Conservation (phyloP, 305 asterid species). For the Striga hermonthica region DNA sequence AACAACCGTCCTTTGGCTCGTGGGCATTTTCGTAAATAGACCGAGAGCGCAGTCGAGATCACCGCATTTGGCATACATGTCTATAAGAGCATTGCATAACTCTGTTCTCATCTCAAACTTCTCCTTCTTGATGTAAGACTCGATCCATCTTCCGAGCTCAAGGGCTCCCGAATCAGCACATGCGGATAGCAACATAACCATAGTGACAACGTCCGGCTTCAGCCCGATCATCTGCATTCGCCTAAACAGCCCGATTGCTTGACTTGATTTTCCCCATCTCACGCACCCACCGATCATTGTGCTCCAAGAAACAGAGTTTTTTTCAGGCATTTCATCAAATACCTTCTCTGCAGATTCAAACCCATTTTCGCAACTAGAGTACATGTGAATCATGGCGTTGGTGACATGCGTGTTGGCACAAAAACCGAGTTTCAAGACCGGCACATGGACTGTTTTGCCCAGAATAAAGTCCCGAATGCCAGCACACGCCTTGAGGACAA, state of each 20-base stretch:
- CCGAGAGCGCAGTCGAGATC: conserved; percentile 61
- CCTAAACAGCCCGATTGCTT: conserved; percentile 57
- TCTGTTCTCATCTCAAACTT: conserved; percentile 44
- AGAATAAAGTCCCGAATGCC: conserved; percentile 52
- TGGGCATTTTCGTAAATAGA: conserved; percentile 50
- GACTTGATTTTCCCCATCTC: conserved; percentile 52
- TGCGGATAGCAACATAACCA: conserved; percentile 67
- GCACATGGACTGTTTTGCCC: conserved; percentile 54
- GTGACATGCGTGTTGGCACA: conserved; percentile 49
- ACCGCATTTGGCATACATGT: conserved; percentile 84
- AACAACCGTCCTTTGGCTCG: conserved; percentile 48
- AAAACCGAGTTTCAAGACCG: conserved; percentile 56
- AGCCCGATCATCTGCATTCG: conserved; percentile 54
- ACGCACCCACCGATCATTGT: conserved; percentile 69
- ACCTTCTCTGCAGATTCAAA: conserved; percentile 50
- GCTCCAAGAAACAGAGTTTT: conserved; percentile 57
- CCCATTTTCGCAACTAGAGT: conserved; percentile 53
- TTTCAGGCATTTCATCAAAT: conserved; percentile 70
- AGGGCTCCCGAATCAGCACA: conserved; percentile 72
- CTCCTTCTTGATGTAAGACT: conserved; percentile 52
- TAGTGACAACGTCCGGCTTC: conserved; percentile 65
- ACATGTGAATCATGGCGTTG: conserved; percentile 67
- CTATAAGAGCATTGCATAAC: conserved; percentile 63
- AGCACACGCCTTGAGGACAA: conserved; percentile 77
- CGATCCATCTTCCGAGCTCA: conserved; percentile 75